These are phyloP conservation scores for Fusarium longipes DNA, from an alignment of 2,329 filamentous ascomycete species.

Conservation along the genomic window DNA sequence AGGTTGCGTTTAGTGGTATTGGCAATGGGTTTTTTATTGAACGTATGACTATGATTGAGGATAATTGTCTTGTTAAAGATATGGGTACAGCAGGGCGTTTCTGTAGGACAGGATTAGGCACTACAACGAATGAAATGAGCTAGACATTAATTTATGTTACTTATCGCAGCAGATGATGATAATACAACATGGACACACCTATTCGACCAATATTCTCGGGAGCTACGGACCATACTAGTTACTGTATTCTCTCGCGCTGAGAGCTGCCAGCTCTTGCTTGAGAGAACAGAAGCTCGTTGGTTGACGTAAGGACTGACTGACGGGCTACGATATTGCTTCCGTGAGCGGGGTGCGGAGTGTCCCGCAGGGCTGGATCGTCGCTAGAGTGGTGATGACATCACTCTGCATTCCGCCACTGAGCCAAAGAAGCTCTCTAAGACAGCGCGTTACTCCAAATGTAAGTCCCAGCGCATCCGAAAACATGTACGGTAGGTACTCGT, in stretches of 20 bases:
- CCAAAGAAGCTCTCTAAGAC: constrained; percentile 14
- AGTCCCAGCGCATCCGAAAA: constrained; percentile 26
- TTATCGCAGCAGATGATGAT: neutral
- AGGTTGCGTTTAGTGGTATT: constrained; percentile 31
- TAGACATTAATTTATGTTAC: constrained; percentile 4
- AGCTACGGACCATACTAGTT: constrained; percentile 31
- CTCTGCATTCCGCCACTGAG: constrained; percentile 47
- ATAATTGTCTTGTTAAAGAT: constrained; percentile 10
- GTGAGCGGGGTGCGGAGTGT: constrained; percentile 36
- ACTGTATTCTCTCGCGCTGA: neutral
- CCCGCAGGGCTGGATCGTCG: constrained; percentile 33
- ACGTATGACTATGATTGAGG: constrained; percentile 13
- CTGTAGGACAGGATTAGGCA: constrained; percentile 1
- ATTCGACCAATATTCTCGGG: constrained; percentile 20
- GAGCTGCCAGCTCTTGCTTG: neutral
- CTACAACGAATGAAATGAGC: neutral
- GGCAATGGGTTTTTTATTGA: constrained; percentile 26
- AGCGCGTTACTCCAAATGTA: constrained; percentile 24
- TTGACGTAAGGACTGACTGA: constrained; percentile 8
- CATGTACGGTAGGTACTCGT: constrained; percentile 5
- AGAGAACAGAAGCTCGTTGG: constrained; percentile 13
- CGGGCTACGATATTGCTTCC: constrained; percentile 20
- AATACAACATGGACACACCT: neutral
- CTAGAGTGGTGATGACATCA: constrained; percentile 51
- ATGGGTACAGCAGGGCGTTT: constrained; percentile 27